phyloP scores from a whole-genome alignment of 306 rosid genomes.

The Prunus fruticosa region DNA sequence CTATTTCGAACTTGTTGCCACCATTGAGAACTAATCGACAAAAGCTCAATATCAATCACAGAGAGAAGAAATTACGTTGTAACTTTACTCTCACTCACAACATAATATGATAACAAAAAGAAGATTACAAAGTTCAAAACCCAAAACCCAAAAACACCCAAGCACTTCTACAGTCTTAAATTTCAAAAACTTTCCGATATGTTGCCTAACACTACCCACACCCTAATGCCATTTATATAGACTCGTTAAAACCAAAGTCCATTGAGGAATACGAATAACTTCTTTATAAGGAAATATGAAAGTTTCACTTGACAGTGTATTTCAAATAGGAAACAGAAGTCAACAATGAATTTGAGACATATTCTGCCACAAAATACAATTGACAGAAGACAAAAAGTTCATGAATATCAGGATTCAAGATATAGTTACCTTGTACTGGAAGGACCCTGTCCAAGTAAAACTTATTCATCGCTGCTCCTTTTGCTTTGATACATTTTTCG shows the following conservation, averaged over 20 bases:
- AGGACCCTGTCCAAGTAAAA: slow-evolving; percentile 42
- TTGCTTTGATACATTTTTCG: slow-evolving; percentile 44
- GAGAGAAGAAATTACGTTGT: not conserved
- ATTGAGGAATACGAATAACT: no score
- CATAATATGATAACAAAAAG: no score
- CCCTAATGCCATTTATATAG: not conserved
- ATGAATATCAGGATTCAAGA: not conserved
- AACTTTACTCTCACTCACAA: no score
- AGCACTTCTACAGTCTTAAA: not conserved
- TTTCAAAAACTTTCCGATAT: no score
- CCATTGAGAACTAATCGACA: not conserved
- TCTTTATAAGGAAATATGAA: not conserved
- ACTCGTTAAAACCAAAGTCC: not conserved
- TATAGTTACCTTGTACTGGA: slow-evolving; percentile 35
- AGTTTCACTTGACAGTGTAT: not conserved
- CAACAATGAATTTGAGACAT: not conserved
- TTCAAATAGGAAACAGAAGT: not conserved
- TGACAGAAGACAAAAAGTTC: not conserved
- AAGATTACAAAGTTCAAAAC: not conserved
- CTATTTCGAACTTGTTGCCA: not conserved
- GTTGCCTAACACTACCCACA: not conserved
- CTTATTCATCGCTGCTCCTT: slow-evolving; percentile 15
- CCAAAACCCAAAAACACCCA: no score
- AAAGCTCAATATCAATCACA: not conserved
- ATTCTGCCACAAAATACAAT: not conserved